Conservation (phyloP, 106 monocot genomes). For the Phalaenopsis aphrodite region DNA sequence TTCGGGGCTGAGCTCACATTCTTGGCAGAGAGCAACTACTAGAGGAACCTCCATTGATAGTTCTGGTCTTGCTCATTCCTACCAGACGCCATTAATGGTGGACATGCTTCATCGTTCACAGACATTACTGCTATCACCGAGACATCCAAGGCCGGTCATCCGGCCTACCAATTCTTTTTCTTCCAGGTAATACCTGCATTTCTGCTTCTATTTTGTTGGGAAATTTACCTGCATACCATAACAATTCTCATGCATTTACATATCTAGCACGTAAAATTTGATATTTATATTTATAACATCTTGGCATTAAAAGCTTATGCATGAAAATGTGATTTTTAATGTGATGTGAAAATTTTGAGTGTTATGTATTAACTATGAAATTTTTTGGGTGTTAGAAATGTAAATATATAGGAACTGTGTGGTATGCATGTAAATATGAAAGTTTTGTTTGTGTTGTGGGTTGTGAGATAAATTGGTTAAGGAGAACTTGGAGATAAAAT, state of each 20-base stretch:
- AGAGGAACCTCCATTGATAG: slow-evolving; percentile 69
- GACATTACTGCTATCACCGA: slow-evolving; percentile 19
- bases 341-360: no score
- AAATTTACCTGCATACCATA: no score
- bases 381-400: no score
- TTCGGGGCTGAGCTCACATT: slow-evolving; percentile 87
- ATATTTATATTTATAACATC: no score
- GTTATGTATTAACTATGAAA: no score
- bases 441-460: neutral
- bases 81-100: slow-evolving; percentile 84
- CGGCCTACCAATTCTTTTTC: slow-evolving; percentile 40
- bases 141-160: slow-evolving; percentile 13
- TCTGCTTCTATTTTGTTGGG: neutral
- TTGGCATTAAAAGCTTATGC: no score
- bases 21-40: slow-evolving; percentile 86
- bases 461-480: neutral
- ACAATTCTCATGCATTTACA: no score
- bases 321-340: no score
- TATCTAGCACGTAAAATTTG: no score
- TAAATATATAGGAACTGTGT: no score
- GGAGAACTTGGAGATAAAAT: neutral
- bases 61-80: slow-evolving; percentile 29
- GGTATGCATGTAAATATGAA: no score
- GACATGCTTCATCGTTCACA: slow-evolving; percentile 78
- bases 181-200: slow-evolving; percentile 10